phyloP scores from a whole-genome alignment of 768 basidiomycete genomes.

The Cubamyces lactineus region DNA sequence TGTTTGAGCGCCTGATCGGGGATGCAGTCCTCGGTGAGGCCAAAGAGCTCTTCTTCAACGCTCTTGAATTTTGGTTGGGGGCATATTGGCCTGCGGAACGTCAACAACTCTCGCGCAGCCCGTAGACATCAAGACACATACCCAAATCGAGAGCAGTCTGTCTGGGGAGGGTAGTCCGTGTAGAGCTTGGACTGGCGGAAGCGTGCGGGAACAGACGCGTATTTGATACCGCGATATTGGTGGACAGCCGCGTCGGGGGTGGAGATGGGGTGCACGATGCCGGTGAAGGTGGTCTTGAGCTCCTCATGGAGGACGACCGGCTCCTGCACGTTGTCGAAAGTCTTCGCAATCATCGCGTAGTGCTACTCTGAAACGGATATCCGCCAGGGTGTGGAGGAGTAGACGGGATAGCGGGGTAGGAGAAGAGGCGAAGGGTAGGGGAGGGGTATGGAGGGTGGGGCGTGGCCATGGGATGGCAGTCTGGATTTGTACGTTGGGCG shows the following conservation, averaged over 20 bases:
- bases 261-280: slow-evolving; percentile 63
- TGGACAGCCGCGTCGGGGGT: slow-evolving; percentile 58
- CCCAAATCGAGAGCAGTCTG: slow-evolving; percentile 72
- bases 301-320: slow-evolving; percentile 51
- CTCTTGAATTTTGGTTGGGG: slow-evolving; percentile 58
- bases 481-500: slow-evolving; percentile 23
- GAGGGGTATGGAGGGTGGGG: slow-evolving; percentile 10
- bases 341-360: slow-evolving; percentile 31
- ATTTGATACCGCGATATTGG: slow-evolving; percentile 80
- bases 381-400: slow-evolving; percentile 3
- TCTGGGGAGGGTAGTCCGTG: slow-evolving; percentile 56
- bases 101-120: neutral
- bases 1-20: slow-evolving; percentile 60
- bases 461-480: slow-evolving; percentile 3
- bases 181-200: slow-evolving; percentile 74
- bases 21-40: slow-evolving; percentile 53
- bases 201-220: slow-evolving; percentile 70
- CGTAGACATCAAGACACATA: slow-evolving; percentile 40
- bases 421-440: neutral
- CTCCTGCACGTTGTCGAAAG: slow-evolving; percentile 23
- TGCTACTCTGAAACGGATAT: neutral
- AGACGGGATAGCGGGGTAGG: slow-evolving; percentile 4
- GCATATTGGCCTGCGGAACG: slow-evolving; percentile 64
- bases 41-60: slow-evolving; percentile 65
- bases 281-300: slow-evolving; percentile 68